Evolutionary conservation across 164 flowering plant species (phyloP).

Genomic region (Kingdonia uniflora): DNA sequence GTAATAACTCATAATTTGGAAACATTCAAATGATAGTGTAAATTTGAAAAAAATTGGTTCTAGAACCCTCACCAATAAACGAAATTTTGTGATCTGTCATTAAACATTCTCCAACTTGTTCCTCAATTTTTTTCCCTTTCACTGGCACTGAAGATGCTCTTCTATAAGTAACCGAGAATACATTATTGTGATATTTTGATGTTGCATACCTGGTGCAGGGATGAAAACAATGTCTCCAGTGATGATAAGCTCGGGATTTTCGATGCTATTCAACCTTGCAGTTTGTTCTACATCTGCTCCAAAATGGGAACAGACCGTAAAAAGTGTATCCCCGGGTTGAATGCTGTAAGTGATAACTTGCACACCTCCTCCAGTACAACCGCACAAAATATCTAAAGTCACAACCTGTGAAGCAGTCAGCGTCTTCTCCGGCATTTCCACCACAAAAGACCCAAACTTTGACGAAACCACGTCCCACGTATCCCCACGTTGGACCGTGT

Average conservation of each 20-base stretch:
- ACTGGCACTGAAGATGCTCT: too few relatives aligned
- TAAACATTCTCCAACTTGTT: too few relatives aligned
- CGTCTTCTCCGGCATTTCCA: constrained; percentile 13
- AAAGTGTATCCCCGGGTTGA: constrained; percentile 20
- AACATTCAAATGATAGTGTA: too few relatives aligned
- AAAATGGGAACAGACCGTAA: constrained; percentile 17
- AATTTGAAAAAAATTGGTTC: too few relatives aligned
- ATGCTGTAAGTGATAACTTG: constrained; percentile 14
- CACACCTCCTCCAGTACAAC: constrained; percentile 11
- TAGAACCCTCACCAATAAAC: too few relatives aligned
- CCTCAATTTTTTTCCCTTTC: too few relatives aligned
- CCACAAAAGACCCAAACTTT: constrained; percentile 21
- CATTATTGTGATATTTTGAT: too few relatives aligned
- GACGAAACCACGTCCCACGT: constrained; percentile 19
- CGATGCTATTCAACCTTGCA: constrained; percentile 14
- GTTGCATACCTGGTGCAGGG: constrained; percentile 16
- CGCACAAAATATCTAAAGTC: constrained; percentile 20
- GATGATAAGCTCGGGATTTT: constrained; percentile 13
- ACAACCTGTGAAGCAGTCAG: constrained; percentile 10
- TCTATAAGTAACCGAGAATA: background rate
- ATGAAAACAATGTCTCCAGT: constrained; percentile 21
- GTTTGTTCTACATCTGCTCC: constrained; percentile 13
- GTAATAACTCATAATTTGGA: too few relatives aligned
- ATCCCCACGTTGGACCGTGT: constrained; percentile 17
- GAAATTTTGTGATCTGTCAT: too few relatives aligned